Evolutionary conservation across 805 yeast genomes (phyloP).

Genomic region (Spathaspora girioi): DNA sequence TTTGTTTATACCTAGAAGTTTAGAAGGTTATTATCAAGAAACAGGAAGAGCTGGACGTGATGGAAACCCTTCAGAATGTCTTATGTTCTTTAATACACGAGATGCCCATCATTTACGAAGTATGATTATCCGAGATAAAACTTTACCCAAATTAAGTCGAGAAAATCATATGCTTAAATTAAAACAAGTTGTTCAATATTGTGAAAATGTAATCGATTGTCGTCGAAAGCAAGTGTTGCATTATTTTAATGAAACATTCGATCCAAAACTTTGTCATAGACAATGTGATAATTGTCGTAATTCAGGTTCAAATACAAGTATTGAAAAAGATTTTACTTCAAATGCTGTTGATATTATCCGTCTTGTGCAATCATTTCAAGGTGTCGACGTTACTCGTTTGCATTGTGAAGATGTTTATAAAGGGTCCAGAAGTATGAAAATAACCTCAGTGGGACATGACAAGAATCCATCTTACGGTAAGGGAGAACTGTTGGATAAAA

Average conservation of each 20-base stretch:
- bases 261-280: conserved; percentile 58
- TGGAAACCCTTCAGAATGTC: conserved; percentile 77
- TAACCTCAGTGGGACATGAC: conserved; percentile 62
- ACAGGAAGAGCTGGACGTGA: conserved; percentile 99
- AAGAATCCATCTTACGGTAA: conserved; percentile 59
- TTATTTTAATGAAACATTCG: conserved; percentile 83
- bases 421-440: conserved; percentile 65
- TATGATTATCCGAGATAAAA: conserved; percentile 74
- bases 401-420: conserved; percentile 81
- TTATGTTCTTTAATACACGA: conserved; percentile 72
- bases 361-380: conserved; percentile 55
- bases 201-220: conserved; percentile 89
- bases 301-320: conserved; percentile 31
- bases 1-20: conserved; percentile 78
- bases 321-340: conserved; percentile 64
- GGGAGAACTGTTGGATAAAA: conserved; percentile 61
- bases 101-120: conserved; percentile 77
- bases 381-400: conserved; percentile 64
- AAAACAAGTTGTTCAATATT: conserved; percentile 82
- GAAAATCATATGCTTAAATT: conserved; percentile 76
- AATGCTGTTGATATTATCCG: conserved; percentile 56
- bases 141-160: conserved; percentile 57
- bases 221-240: conserved; percentile 84
- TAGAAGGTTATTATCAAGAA: conserved; percentile 97
- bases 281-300: conserved; percentile 83